A percentile compares a stretch with the other conserved stretches of the same genome.
phyloP scores from a whole-genome alignment of 306 rosid genomes.

The Corylus avellana region DNA sequence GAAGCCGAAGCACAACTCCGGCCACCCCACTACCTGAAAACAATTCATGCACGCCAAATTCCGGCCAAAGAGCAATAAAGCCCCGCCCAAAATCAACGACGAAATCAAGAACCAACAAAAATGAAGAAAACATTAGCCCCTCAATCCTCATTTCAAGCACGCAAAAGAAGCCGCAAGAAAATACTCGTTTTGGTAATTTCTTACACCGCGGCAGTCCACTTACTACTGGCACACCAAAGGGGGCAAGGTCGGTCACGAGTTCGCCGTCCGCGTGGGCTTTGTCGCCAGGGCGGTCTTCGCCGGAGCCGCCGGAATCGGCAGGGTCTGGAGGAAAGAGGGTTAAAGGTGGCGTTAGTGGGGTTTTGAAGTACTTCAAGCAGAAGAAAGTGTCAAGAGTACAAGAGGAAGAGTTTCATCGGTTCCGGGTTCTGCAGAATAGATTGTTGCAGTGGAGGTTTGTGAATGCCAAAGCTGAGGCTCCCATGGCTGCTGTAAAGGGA shows the following conservation, averaged over 20 bases:
- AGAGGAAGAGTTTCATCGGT: slow-evolving; percentile 59
- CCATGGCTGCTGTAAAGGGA: slow-evolving; percentile 34
- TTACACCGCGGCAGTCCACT: slow-evolving; percentile 37
- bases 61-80: slow-evolving; percentile 25
- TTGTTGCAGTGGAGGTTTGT: slow-evolving; percentile 70
- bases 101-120: slow-evolving; percentile 29
- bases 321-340: background rate
- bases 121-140: slow-evolving; percentile 20
- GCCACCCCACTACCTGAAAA: slow-evolving; percentile 13
- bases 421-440: slow-evolving; percentile 56
- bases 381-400: slow-evolving; percentile 46
- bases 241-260: background rate
- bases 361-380: slow-evolving; percentile 63
- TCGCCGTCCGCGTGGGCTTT: slow-evolving; percentile 82
- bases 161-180: slow-evolving; percentile 30
- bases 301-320: slow-evolving; percentile 13
- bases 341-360: slow-evolving; percentile 38
- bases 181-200: slow-evolving; percentile 18
- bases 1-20: slow-evolving; percentile 49
- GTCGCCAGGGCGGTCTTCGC: slow-evolving; percentile 58
- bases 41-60: background rate
- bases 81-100: slow-evolving; percentile 54
- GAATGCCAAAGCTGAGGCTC: slow-evolving; percentile 54
- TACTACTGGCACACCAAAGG: slow-evolving; percentile 35
- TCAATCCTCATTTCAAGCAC: background rate